phyloP scores from a whole-genome alignment of 2,329 filamentous ascomycete genomes.

The Aspergillus udagawae region DNA sequence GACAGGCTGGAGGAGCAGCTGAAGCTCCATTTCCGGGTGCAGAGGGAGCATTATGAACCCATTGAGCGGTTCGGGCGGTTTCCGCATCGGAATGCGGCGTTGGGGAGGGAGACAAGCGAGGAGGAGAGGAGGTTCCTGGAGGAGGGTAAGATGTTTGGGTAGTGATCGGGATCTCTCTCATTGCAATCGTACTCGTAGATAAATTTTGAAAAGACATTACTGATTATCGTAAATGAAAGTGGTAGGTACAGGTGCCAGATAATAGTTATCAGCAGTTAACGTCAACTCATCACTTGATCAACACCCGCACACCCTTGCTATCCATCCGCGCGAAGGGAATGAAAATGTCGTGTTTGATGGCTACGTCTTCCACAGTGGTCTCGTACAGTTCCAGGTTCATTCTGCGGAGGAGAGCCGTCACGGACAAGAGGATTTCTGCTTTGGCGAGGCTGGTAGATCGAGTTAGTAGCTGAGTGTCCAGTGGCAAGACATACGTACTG shows the following conservation, averaged over 20 bases:
- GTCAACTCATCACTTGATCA: slow-evolving; percentile 4
- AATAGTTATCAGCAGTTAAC: too few relatives aligned
- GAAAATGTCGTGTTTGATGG: slow-evolving; percentile 23
- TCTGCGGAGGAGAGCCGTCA: slow-evolving; percentile 25
- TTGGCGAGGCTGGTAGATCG: slow-evolving; percentile 25
- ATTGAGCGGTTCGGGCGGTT: slow-evolving; percentile 22
- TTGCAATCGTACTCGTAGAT: background rate
- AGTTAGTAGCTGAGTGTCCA: background rate
- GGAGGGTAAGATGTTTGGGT: slow-evolving; percentile 12
- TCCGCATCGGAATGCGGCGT: slow-evolving; percentile 21
- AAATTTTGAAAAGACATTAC: background rate
- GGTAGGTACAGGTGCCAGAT: background rate
- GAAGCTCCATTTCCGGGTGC: background rate
- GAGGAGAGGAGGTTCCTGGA: slow-evolving; percentile 21
- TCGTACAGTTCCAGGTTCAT: slow-evolving; percentile 30
- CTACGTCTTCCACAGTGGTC: slow-evolving; percentile 28
- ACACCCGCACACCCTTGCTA: slow-evolving; percentile 17
- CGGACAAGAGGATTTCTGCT: slow-evolving; percentile 28
- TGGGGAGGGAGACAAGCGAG: slow-evolving; percentile 16
- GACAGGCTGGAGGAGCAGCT: background rate
- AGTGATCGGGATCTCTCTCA: background rate
- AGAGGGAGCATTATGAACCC: slow-evolving; percentile 1
- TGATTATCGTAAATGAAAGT: background rate
- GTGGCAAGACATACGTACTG: slow-evolving; percentile 24
- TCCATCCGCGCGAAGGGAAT: slow-evolving; percentile 14